Base-by-base conservation (phyloP, 2,329 filamentous ascomycete species). In the Colletotrichum liriopes region DNA sequence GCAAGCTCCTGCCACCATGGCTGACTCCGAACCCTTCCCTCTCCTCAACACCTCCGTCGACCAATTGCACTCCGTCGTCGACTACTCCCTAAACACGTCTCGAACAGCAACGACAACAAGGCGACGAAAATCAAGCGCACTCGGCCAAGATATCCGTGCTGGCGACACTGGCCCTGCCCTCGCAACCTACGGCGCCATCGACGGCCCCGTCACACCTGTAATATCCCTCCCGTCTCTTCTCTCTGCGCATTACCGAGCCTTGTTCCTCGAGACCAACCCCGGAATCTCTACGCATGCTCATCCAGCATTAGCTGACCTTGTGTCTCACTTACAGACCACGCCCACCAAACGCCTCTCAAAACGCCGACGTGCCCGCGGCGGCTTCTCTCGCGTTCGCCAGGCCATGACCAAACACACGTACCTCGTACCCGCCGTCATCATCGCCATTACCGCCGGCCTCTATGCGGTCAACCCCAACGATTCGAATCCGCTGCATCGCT, bases 381-480 rank as follows among this genome's bases (percentile, higher is more conserved):
- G 87, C 69, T 65, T 84, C 65, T 79, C 81, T 37, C 83, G 82
- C 74, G 79, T 88, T 47, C 87, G 87, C 76, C 88, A 90, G 78
- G 85, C 83, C 79, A 87, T 88, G 79, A 76, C 89, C 77, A 91
- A 89, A 81, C 89, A 90, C 81, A 91, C 90, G 58, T 92, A 86
- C 82, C 83, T 87, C 71, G 80, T 90, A 43, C 95, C 96, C 32
- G 88, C 96, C 71, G 81, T 93, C 75, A 84, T 97, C 71, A 83
- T 94, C 70, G 73, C 87, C 71, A 77, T 91, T 79, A 87, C 95
- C 79, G 83, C 93, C 72, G 83, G 86, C 61, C 86, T 90, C 73
- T 98, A 96, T 83, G 90, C 91, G 75, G 80, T 94, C 78, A 93
- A 95, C 80, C 96, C 95, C 6, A 90, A 89, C 77, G 87, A 92